Conservation (phyloP, 2,329 filamentous ascomycete genomes). For the Diaporthe humulicola region DNA sequence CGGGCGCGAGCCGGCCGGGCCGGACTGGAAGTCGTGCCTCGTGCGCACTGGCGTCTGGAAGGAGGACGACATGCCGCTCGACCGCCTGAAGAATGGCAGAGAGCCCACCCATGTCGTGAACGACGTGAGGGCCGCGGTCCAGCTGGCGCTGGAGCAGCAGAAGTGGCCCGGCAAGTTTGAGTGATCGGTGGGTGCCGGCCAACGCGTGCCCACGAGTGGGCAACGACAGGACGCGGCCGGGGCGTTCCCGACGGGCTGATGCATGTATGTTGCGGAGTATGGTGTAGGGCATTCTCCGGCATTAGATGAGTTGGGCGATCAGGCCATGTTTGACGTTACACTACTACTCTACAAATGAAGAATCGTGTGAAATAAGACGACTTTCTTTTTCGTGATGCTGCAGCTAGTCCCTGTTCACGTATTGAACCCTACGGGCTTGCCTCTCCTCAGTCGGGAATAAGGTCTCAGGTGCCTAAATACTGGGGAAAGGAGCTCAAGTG, state of each 20-base stretch:
- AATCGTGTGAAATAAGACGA: background rate
- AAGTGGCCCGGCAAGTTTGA: slow-evolving; percentile 51
- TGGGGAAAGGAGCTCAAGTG: background rate
- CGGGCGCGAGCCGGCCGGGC: background rate
- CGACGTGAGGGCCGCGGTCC: slow-evolving; percentile 82
- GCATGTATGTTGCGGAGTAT: background rate
- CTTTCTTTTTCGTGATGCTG: background rate
- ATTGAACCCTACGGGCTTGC: background rate
- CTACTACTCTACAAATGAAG: background rate
- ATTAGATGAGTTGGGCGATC: background rate
- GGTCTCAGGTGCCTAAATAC: background rate
- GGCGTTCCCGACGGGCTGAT: no score
- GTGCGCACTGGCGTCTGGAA: slow-evolving; percentile 85
- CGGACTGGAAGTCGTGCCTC: slow-evolving; percentile 82
- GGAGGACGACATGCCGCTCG: slow-evolving; percentile 22
- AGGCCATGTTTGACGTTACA: background rate
- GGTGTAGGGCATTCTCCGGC: background rate
- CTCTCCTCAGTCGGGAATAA: background rate
- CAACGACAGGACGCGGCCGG: background rate
- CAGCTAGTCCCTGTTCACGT: background rate
- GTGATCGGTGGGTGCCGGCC: background rate
- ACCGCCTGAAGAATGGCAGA: background rate
- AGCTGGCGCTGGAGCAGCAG: slow-evolving; percentile 78
- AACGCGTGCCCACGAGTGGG: no score
- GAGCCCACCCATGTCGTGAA: slow-evolving; percentile 63